phyloP scores from a whole-genome alignment of 257 asterid genomes.

The Ehretia macrophylla region DNA sequence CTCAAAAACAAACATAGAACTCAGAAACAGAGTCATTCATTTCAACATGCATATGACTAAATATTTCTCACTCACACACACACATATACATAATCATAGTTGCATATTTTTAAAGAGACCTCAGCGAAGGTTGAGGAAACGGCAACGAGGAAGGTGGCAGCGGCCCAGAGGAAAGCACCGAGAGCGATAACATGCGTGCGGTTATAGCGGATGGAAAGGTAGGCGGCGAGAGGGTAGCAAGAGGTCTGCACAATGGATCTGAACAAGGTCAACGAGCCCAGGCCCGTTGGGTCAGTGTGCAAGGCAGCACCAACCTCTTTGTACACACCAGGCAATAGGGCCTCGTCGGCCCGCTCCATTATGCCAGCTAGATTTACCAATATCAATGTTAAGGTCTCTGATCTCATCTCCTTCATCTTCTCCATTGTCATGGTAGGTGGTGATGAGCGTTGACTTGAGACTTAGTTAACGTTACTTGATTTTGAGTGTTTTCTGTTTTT shows the following conservation, averaged over 20 bases:
- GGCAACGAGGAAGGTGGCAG: slow-evolving; percentile 47
- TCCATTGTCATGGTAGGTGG: neutral
- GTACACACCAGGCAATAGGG: slow-evolving; percentile 78
- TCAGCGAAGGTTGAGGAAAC: slow-evolving; percentile 62
- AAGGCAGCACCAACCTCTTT: slow-evolving; percentile 78
- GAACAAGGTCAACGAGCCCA: slow-evolving; percentile 71
- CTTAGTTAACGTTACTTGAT: too few species aligned
- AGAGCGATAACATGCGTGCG: slow-evolving; percentile 65
- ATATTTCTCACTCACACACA: neutral
- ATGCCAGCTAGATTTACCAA: slow-evolving; percentile 79
- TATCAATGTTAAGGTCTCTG: slow-evolving; percentile 55
- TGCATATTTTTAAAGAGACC: slow-evolving; percentile 22
- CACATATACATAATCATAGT: too few species aligned
- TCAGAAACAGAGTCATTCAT: neutral
- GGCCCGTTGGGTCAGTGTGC: slow-evolving; percentile 83
- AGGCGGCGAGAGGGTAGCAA: slow-evolving; percentile 87
- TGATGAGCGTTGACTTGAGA: too few species aligned
- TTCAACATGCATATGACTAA: neutral
- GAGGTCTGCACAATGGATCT: slow-evolving; percentile 75
- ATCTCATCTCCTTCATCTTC: slow-evolving; percentile 24
- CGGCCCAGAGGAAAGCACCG: slow-evolving; percentile 93
- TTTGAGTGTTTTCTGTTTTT: too few species aligned
- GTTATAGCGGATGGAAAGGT: slow-evolving; percentile 66
- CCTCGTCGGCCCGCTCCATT: slow-evolving; percentile 88
- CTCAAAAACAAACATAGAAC: neutral